Evolutionary conservation across 2,329 filamentous ascomycete species (phyloP), one percentile per base, ranked within the genome.

Genomic region (Blastomyces gilchristii): DNA sequence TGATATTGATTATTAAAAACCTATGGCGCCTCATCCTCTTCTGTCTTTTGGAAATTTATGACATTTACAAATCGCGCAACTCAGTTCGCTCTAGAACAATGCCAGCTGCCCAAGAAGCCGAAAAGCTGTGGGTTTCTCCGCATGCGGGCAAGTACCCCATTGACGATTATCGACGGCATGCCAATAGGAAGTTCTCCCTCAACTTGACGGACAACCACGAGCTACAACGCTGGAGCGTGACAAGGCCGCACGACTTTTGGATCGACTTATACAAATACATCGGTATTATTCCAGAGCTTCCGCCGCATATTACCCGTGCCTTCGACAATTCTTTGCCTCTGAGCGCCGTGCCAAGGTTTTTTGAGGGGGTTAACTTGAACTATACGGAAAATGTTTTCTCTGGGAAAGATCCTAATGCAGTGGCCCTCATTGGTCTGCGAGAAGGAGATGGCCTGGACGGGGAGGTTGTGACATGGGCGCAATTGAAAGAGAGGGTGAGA

Each of bases 221-320:
- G 2, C 70, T 79, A 22, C 75, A 78, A 31, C 68, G 65, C 65
- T 79, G 77, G 77, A 75, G 71, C 34, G 72, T 77, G 6, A 64
- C 69, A 1, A 69, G 73, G n/a, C 70, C 75, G 4, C 76, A 79
- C 58, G 70, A 75, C 12, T 79, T 79, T 64, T 79, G 77, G 77
- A 71, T 74, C 31, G 74, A 78, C 65, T 67, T 79, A n/a, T 77
- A 78, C 63, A 59, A 68, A 14, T 77, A 76, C 63, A 71, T 75
- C 0, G 69, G 70, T 9, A 67, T 79, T n/a, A 68, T 69, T 8
- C 75, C 77, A 1, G 43, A 65, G 14, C 65, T 77, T 2, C 74
- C 75, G n/a, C 60, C 66, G 14, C 25, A 68, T 63, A 68, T 69
- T 25, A 74, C 65, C 7, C 69, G 68, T 59, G 77, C 77, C 14